These are phyloP conservation scores for Magnusiomyces tetraspermus DNA, from an alignment of 1,139 yeast species.

Conservation along the genomic window DNA sequence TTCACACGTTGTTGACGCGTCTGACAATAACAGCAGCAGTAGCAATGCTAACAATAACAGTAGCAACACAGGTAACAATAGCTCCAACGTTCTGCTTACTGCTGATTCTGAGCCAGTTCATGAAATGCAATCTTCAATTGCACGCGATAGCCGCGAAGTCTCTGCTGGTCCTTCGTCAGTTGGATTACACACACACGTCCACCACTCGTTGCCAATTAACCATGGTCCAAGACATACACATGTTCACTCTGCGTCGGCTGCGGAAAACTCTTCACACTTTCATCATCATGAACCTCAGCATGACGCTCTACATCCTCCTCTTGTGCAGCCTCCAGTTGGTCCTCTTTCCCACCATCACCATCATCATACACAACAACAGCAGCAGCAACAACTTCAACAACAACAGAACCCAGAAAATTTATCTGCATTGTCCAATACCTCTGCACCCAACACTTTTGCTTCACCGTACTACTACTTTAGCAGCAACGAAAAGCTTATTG, in stretches of 20 bases:
- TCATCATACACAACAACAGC: not conserved
- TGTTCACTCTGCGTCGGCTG: not conserved
- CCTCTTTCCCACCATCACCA: too few relatives aligned
- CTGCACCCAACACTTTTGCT: not conserved
- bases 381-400: conserved; percentile 8
- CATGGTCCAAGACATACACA: not conserved
- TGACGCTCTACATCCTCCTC: not conserved
- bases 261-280: not conserved
- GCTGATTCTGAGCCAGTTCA: not conserved
- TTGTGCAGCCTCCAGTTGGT: not conserved
- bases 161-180: not conserved
- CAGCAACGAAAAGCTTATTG: conserved; percentile 24
- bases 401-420: too few relatives aligned
- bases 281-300: not conserved
- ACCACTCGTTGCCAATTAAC: not conserved
- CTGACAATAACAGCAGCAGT: not conserved
- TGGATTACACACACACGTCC: not conserved
- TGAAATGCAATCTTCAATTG: not conserved
- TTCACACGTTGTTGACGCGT: conserved; percentile 1
- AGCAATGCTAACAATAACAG: too few relatives aligned
- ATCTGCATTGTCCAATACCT: too few relatives aligned
- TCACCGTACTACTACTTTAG: not conserved
- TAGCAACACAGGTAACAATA: too few relatives aligned
- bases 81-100: too few relatives aligned
- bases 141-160: not conserved